Evolutionary conservation across 2,329 filamentous ascomycete species (phyloP).

Genomic region (Aspergillus texensis): DNA sequence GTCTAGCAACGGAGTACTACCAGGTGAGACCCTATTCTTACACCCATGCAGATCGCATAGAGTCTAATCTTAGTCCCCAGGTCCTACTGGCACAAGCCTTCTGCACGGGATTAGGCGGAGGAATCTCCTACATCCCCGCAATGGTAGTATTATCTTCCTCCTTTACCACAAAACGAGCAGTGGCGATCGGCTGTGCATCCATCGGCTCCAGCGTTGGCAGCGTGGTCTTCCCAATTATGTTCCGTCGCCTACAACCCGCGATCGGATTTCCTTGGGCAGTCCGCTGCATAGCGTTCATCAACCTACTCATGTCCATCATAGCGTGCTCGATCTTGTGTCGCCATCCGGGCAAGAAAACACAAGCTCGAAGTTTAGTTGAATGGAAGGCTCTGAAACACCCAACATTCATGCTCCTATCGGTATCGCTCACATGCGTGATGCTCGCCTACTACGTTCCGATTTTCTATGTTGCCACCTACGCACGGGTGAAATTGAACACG

Average conservation of each 20-base stretch:
- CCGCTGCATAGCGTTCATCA: constrained; percentile 59
- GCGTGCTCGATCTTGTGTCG: constrained; percentile 42
- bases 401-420: constrained; percentile 46
- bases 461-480: constrained; percentile 48
- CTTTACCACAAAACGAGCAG: constrained; percentile 50
- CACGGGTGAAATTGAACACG: constrained; percentile 50
- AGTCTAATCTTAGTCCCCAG: constrained; percentile 25
- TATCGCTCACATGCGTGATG: constrained; percentile 51
- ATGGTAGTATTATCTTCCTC: constrained; percentile 33
- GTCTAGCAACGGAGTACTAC: constrained; percentile 31
- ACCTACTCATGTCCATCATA: constrained; percentile 41
- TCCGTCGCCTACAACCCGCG: constrained; percentile 55
- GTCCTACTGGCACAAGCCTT: constrained; percentile 51
- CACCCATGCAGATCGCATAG: not conserved
- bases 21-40: constrained; percentile 21
- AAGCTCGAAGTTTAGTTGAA: constrained; percentile 45
- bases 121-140: constrained; percentile 35
- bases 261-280: constrained; percentile 65
- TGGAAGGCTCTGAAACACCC: constrained; percentile 41
- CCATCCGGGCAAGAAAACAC: constrained; percentile 39
- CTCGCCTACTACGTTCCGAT: constrained; percentile 52
- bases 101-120: constrained; percentile 35
- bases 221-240: constrained; percentile 61
- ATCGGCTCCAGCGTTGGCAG: constrained; percentile 62
- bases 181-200: constrained; percentile 60